Base-by-base conservation (phyloP, 139 green algal genomes). In the Zygnema circumcarinatum region DNA sequence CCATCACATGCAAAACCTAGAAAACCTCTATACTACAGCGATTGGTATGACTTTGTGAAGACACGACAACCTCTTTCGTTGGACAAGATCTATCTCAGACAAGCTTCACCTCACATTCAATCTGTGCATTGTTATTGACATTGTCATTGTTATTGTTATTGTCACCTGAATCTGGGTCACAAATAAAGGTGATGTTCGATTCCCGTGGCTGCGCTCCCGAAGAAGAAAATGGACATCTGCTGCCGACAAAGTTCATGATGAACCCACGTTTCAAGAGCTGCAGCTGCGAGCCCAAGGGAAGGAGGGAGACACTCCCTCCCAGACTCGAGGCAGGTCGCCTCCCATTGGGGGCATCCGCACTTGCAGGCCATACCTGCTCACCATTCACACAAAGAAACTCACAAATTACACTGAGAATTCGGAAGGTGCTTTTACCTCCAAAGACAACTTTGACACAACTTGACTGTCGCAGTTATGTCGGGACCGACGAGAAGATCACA, bases 121-220 rank as follows among this genome's bases (percentile, higher is more conserved):
- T n/a, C n/a, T n/a, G n/a, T n/a, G n/a, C n/a, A n/a, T n/a, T n/a
- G n/a, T n/a, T n/a, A n/a, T n/a, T n/a, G n/a, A n/a, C n/a, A n/a
- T n/a, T n/a, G n/a, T n/a, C n/a, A n/a, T n/a, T n/a, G n/a, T n/a
- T n/a, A n/a, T n/a, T n/a, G n/a, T n/a, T n/a, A n/a, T n/a, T n/a
- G n/a, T 76, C 38, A 85, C 79, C 79, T 76, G 79, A 42, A 22
- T 3, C n/a, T 67, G 79, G 79, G 79, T 86, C 79, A 40, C 79
- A 86, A 2, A 86, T 31, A 39, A 86, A 86, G 29, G 79, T 86
- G 33, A 86, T 41, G 79, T 74, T 86, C 38, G 47, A 32, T 38
- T 29, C 16, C 1, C 79, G 42, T 38, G 79, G 79, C 40, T 21
- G 29, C n/a, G 29, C 29, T 25, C 29, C 54, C n/a, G 33, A 16